Evolutionary conservation across 192 early-diverging fungal genomes (phyloP), one percentile per base, ranked within the genome.

Genomic region (Backusella mclennaniae): DNA sequence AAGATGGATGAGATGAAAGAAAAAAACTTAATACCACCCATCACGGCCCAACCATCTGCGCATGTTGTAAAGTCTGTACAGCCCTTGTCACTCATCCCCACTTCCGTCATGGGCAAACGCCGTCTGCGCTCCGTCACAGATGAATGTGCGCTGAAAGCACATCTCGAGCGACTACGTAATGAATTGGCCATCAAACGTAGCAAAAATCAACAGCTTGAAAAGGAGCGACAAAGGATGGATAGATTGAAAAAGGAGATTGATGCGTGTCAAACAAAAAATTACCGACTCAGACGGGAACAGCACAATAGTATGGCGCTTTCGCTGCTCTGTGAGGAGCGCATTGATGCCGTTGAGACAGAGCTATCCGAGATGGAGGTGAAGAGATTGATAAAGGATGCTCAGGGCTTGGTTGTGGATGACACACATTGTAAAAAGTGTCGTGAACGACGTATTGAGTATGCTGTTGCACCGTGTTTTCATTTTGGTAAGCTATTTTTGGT

Each of bases 171-270:
- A 26, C 11, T 63, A 12, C 56, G 56, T 4, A 23, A 63, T 8
- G 56, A 63, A 9, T 11, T 63, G 11, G 12, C 21, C 11, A 7
- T 29, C 19, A 63, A 63, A 12, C 56, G 56, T 12, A 14, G 12
- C 26, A 29, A 29, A 26, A 29, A 63, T 3, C 23, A 63, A 3
- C 8, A 12, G 1, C 8, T 63, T 3, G 56, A 63, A 46, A 76
- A 69, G n/a, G 46, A 35, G 35, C 44, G 26, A 21, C 36, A 68
- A 31, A 44, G 66, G 23, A 75, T 15, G 8, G 78, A 79, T 3
- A 42, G 15, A 42, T 7, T 79, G 21, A 41, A 38, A 39, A 46
- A 23, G 4, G 73, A 79, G 9, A 56, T 79, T 11, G 73, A 74
- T 21, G 42, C 69, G 1, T 38, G 35, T 26, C 56, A 70, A 19